Evolutionary conservation across 2,329 filamentous ascomycete species (phyloP), one percentile per base, ranked within the genome.

Genomic region (Fusarium graminum): DNA sequence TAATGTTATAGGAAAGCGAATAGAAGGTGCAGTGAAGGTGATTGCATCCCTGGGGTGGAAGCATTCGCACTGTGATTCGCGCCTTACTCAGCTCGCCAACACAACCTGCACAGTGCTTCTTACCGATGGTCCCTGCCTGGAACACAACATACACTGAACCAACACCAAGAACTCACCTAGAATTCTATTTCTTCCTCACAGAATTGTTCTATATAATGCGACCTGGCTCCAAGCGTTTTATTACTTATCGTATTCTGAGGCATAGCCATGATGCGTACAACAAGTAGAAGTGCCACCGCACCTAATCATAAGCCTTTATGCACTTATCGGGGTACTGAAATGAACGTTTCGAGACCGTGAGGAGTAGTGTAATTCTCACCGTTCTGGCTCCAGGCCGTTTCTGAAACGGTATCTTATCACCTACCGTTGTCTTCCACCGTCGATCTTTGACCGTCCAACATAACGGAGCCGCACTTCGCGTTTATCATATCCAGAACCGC

Each of bases 91-190:
- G 28, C 19, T 49, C 32, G 17, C n/a, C 40, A 30, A 16, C 5
- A 19, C 43, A 50, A 32, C 29, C 19, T 42, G 29, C 29, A 51
- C 45, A 42, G 52, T 55, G 36, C 36, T 16, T 40, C 26, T 30
- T 6, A 26, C n/a, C 6, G 17, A 12, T 30, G 38, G 6, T 50
- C 25, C 38, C 36, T 51, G 34, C 47, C 36, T 32, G 12, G 5
- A 34, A 19, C 13, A 6, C 19, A 26, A 46, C 12, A 30, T 34
- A 36, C 40, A 46, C 29, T 16, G 16, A 28, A 28, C 7, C 19
- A 32, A n/a, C n/a, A 26, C 25, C 16, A 25, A 16, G 16, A n/a
- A n/a, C 34, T n/a, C 34, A 10, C n/a, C 13, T 17, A 16, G 16
- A n/a, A 36, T 22, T 22, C 4, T 22, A 17, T 12, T 9, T 36